A percentile compares a stretch with the other conserved stretches of the same genome.
Conservation (phyloP, 148 eudicot genomes). For the Rhododendron mucronatum region DNA sequence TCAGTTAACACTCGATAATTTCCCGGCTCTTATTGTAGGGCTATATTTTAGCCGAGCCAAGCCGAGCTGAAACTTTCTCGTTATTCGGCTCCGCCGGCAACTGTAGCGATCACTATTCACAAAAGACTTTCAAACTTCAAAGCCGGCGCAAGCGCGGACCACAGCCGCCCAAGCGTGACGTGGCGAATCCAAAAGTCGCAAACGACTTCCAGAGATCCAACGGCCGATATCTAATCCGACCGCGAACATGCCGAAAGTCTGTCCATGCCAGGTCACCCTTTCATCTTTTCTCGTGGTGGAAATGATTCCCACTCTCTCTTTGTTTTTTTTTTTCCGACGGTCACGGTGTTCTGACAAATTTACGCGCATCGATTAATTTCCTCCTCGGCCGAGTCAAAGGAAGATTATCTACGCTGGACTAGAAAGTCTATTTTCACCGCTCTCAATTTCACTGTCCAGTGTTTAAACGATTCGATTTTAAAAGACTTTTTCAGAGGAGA, state of each 20-base stretch:
- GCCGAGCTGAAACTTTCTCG: background rate
- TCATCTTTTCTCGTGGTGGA: conserved; percentile 28
- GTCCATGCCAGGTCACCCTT: conserved; percentile 21
- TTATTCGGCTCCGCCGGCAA: background rate
- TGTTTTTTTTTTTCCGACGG: too few species aligned
- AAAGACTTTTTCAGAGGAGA: too few species aligned
- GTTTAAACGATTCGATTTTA: too few species aligned
- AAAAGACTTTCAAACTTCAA: background rate
- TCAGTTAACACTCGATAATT: background rate
- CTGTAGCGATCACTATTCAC: background rate
- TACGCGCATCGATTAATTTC: too few species aligned
- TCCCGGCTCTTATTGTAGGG: background rate
- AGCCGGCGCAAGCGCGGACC: background rate
- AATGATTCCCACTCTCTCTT: conserved; percentile 11
- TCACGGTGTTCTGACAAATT: too few species aligned
- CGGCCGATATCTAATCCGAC: conserved; percentile 8
- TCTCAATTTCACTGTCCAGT: too few species aligned
- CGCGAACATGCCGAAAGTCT: conserved; percentile 13
- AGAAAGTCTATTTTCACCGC: too few species aligned
- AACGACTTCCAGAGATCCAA: background rate
- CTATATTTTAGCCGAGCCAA: background rate
- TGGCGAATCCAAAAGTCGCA: background rate
- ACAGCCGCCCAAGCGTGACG: background rate
- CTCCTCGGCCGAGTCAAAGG: too few species aligned
- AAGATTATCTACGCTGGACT: too few species aligned